Conservation (phyloP, 2,329 filamentous ascomycete species). For the Neopestalotiopsis sp. region DNA sequence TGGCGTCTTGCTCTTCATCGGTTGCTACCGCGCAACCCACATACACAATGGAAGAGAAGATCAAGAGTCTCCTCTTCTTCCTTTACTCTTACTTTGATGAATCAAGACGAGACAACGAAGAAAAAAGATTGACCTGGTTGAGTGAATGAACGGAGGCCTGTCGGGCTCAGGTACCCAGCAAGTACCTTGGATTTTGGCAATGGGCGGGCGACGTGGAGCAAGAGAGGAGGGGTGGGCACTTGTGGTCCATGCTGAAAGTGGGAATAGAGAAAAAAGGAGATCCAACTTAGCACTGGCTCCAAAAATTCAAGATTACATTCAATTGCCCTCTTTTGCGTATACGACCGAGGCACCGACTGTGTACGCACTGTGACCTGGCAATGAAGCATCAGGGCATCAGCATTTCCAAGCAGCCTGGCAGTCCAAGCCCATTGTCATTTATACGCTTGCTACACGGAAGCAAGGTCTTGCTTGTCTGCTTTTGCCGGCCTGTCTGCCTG, state of each 20-base stretch:
- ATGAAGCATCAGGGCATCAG: neutral
- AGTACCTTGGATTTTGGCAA: neutral
- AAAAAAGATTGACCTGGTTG: neutral
- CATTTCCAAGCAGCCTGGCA: neutral
- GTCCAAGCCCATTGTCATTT: too few relatives aligned
- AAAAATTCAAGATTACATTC: neutral
- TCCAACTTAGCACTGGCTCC: neutral
- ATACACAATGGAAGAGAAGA: too few relatives aligned
- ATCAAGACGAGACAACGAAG: neutral
- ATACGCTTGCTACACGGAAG: too few relatives aligned
- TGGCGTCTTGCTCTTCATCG: too few relatives aligned
- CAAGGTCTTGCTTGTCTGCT: too few relatives aligned
- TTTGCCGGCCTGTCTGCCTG: too few relatives aligned
- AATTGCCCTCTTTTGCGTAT: neutral
- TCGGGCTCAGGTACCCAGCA: neutral
- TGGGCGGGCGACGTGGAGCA: neutral
- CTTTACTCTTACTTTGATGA: neutral
- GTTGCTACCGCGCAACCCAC: too few relatives aligned
- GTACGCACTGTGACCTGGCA: neutral
- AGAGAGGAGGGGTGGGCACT: neutral
- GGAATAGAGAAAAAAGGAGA: constrained; percentile 1
- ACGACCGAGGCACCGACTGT: neutral
- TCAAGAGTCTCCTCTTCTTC: too few relatives aligned
- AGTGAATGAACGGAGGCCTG: neutral
- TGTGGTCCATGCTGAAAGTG: constrained; percentile 2